Conservation (phyloP, 164 flowering plant genomes). For the Sedum album region DNA sequence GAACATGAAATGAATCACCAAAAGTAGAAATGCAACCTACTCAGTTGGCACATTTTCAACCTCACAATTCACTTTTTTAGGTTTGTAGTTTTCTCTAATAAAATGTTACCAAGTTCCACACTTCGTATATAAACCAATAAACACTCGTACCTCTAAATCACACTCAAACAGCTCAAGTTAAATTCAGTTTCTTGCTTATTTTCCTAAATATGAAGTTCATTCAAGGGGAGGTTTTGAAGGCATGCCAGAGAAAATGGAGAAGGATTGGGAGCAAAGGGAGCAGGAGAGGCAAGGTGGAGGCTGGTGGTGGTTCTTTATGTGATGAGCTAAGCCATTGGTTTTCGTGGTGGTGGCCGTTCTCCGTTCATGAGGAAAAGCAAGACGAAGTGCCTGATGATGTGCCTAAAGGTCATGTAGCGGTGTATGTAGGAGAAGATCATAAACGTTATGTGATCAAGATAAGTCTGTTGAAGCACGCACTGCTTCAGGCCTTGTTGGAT, state of each 20-base stretch:
- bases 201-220: slow-evolving; percentile 12
- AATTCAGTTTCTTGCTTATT: not conserved
- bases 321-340: slow-evolving; percentile 37
- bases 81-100: not conserved
- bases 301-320: slow-evolving; percentile 9
- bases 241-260: slow-evolving; percentile 42
- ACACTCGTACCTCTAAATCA: not conserved
- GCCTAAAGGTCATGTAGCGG: slow-evolving; percentile 85
- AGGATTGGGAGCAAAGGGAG: slow-evolving; percentile 30
- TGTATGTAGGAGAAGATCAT: slow-evolving; percentile 61
- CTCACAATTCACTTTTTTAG: not conserved
- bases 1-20: not conserved
- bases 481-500: slow-evolving; percentile 67
- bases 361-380: slow-evolving; percentile 17
- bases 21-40: slow-evolving; percentile 5
- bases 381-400: slow-evolving; percentile 63
- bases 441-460: slow-evolving; percentile 70
- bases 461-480: slow-evolving; percentile 55
- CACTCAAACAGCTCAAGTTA: not conserved
- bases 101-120: not conserved
- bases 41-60: not conserved
- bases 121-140: not conserved
- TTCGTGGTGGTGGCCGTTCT: slow-evolving; percentile 21
- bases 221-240: slow-evolving; percentile 33
- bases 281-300: slow-evolving; percentile 2